Evolutionary conservation across 441 rosid genomes (phyloP).

Genomic region (Breynia disticha): DNA sequence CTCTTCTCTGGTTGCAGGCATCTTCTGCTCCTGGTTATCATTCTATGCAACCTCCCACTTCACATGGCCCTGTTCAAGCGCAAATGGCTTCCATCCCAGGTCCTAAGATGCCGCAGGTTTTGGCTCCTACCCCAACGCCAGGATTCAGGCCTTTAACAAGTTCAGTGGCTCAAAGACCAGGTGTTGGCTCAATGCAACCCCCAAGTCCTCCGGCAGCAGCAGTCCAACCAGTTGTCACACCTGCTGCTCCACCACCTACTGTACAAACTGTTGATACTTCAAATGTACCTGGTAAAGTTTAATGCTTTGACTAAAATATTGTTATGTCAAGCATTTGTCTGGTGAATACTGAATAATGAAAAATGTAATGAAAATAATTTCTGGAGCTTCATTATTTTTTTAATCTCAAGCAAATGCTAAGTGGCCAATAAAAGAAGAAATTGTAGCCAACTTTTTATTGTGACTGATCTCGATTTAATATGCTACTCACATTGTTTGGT

Average conservation of each 20-base stretch:
- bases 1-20: conserved; percentile 35
- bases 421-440: no score
- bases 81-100: conserved; percentile 50
- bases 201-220: conserved; percentile 55
- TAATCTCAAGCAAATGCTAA: not conserved
- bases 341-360: no score
- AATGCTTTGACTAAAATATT: not conserved
- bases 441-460: no score
- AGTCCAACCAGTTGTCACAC: conserved; percentile 44
- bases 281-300: conserved; percentile 71
- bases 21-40: conserved; percentile 40
- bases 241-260: conserved; percentile 84
- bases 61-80: conserved; percentile 41
- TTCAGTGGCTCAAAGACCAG: conserved; percentile 64
- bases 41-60: conserved; percentile 42
- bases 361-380: no score
- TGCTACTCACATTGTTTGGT: not conserved
- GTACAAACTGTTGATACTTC: conserved; percentile 86
- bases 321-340: no score
- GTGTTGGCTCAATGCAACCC: conserved; percentile 58
- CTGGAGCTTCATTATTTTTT: no score
- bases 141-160: conserved; percentile 63
- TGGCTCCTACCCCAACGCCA: conserved; percentile 47
- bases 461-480: not conserved
- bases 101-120: conserved; percentile 46